Conservation (phyloP, 148 eudicot genomes). For the Rhododendron henanense region DNA sequence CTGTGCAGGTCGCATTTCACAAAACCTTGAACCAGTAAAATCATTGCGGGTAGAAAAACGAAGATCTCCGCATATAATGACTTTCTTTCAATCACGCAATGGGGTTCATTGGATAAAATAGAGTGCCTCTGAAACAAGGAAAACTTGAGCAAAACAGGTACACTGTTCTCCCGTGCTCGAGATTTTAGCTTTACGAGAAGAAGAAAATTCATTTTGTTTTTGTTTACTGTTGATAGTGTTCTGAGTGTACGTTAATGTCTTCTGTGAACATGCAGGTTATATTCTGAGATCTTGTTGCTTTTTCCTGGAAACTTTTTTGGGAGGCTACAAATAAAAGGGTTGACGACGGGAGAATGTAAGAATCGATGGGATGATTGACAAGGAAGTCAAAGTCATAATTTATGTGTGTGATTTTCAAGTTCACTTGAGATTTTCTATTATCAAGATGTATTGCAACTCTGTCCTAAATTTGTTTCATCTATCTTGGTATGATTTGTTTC, state of each 20-base stretch:
- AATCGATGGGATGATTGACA: background rate
- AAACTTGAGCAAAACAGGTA: background rate
- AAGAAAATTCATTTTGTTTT: background rate
- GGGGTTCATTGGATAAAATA: background rate
- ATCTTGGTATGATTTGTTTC: background rate
- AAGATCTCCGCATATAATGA: background rate
- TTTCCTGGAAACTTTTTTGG: background rate
- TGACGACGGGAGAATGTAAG: background rate
- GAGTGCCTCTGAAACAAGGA: background rate
- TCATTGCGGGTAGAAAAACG: constrained; percentile 1
- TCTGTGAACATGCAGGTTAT: background rate
- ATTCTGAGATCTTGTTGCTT: background rate
- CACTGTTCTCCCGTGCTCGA: background rate
- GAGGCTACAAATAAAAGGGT: background rate
- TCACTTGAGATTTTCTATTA: background rate
- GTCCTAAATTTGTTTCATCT: background rate
- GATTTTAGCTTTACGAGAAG: background rate
- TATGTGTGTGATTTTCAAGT: background rate
- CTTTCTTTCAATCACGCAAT: background rate
- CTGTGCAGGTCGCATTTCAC: constrained; percentile 65
- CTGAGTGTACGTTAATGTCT: background rate
- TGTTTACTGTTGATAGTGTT: background rate
- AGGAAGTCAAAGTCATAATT: background rate
- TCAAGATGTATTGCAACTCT: background rate
- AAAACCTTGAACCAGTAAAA: constrained; percentile 52